A percentile compares a stretch with the other conserved stretches of the same genome.
Conservation (phyloP, 306 rosid genomes). For the Abrus pulchellus region DNA sequence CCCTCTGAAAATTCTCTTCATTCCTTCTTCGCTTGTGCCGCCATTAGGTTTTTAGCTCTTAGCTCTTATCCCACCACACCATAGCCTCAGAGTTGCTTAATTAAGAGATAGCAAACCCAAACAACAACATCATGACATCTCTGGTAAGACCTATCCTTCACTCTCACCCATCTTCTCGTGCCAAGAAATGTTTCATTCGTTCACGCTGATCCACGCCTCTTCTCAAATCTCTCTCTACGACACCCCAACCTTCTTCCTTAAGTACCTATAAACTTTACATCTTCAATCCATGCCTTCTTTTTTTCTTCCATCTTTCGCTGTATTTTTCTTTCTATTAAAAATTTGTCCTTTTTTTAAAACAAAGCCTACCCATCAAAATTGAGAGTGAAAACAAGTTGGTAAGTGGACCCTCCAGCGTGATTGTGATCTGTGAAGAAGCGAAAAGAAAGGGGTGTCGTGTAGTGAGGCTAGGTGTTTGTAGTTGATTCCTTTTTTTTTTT, state of each 20-base stretch:
- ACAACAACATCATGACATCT: slow-evolving; percentile 47
- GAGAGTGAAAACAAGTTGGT: background rate
- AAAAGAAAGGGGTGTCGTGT: background rate
- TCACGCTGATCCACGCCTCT: slow-evolving; percentile 55
- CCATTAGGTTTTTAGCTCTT: slow-evolving; percentile 28
- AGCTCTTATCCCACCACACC: background rate
- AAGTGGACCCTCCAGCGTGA: slow-evolving; percentile 4
- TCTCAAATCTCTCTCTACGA: slow-evolving; percentile 54
- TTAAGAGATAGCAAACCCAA: slow-evolving; percentile 33
- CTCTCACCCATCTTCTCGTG: slow-evolving; percentile 40
- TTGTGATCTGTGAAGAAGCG: background rate
- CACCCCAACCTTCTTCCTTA: background rate
- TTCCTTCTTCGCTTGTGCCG: background rate
- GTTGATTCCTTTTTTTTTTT: background rate
- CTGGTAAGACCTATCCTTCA: slow-evolving; percentile 54
- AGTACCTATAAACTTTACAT: background rate
- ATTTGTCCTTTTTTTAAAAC: background rate
- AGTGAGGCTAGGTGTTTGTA: background rate
- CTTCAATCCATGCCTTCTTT: background rate
- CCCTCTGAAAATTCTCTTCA: slow-evolving; percentile 18
- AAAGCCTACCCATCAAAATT: background rate
- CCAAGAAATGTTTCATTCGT: slow-evolving; percentile 56
- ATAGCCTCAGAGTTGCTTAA: background rate
- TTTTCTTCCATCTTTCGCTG: background rate
- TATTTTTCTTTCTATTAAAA: background rate